These are phyloP conservation scores for Camellia oleifera DNA, from an alignment of 179 eudicot genomes.

Conservation along the genomic window DNA sequence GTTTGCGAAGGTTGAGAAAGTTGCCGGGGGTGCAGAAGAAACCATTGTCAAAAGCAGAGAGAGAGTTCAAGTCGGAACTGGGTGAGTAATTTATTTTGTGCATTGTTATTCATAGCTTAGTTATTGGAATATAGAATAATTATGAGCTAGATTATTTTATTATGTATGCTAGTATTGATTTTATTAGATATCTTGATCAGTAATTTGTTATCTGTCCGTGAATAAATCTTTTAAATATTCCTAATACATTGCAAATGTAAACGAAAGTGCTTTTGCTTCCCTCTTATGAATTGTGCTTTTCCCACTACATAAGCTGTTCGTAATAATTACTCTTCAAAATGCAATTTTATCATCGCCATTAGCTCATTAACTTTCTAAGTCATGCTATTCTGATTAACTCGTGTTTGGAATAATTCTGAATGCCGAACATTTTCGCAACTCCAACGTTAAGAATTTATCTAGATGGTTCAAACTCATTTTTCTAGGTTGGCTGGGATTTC, in stretches of 20 bases:
- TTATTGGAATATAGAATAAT: not conserved
- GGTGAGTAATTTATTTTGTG: slow-evolving; percentile 35
- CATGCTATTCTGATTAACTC: not conserved
- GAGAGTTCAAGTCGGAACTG: slow-evolving; percentile 75
- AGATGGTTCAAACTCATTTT: not conserved
- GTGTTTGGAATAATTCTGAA: not conserved
- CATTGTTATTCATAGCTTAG: not conserved
- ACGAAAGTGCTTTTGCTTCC: not conserved
- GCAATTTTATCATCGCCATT: not conserved
- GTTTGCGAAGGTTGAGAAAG: slow-evolving; percentile 59
- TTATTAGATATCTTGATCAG: not conserved
- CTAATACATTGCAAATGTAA: not conserved
- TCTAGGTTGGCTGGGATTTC: not conserved
- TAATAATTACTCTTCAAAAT: not conserved
- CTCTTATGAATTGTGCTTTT: not conserved
- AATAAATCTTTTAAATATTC: not conserved
- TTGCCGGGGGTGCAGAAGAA: slow-evolving; percentile 72
- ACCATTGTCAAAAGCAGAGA: slow-evolving; percentile 86
- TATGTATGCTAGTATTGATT: not conserved
- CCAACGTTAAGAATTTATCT: too few relatives aligned
- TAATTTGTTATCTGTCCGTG: not conserved
- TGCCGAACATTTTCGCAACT: not conserved
- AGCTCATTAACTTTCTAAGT: not conserved
- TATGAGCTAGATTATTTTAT: not conserved
- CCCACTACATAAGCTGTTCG: not conserved